A percentile compares a stretch with the other conserved stretches of the same genome.
Conservation (phyloP, 345 rosid species). For the Populus deltoides region DNA sequence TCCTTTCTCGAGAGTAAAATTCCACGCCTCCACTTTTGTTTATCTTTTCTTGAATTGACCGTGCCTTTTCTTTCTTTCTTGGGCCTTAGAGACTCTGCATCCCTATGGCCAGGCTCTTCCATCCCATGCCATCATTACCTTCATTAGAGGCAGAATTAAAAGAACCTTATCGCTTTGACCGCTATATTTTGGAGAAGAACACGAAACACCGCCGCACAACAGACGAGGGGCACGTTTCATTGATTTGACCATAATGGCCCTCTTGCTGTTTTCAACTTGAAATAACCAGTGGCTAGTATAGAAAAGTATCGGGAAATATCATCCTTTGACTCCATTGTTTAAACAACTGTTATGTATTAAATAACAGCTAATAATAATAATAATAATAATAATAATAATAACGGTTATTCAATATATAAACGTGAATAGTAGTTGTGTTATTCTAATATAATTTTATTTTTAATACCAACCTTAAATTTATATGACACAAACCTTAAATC, state of each 20-base stretch:
- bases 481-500: too few species aligned
- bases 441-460: too few species aligned
- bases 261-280: too few species aligned
- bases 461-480: too few species aligned
- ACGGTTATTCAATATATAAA: too few species aligned
- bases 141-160: slow-evolving; percentile 19
- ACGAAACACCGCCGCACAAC: not conserved
- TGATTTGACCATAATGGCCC: not conserved
- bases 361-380: too few species aligned
- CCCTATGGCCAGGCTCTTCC: slow-evolving; percentile 12
- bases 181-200: not conserved
- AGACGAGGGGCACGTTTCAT: not conserved
- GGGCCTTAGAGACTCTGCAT: not conserved
- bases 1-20: slow-evolving; percentile 17
- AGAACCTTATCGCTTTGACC: slow-evolving; percentile 33
- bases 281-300: not conserved
- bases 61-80: not conserved
- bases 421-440: too few species aligned
- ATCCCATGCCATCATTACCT: slow-evolving; percentile 27
- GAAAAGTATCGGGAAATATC: too few species aligned
- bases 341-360: too few species aligned
- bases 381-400: too few species aligned
- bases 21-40: slow-evolving; percentile 22
- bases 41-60: slow-evolving; percentile 26
- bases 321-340: too few species aligned